These are phyloP conservation scores for Begonia fuchsioides DNA, from an alignment of 306 rosid genomes.

Conservation along the genomic window DNA sequence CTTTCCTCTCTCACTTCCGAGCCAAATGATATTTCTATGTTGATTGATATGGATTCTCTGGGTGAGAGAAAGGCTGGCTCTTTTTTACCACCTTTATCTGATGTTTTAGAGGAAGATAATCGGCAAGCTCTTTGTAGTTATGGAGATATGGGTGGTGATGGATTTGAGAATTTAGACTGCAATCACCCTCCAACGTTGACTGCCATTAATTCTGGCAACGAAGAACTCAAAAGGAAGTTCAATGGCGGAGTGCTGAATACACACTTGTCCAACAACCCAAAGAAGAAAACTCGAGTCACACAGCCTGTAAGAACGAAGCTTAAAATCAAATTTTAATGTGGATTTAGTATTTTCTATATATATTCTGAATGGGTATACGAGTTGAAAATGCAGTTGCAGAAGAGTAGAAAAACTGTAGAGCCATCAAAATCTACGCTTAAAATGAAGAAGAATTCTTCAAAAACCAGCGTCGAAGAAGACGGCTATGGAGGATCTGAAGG, in stretches of 20 bases:
- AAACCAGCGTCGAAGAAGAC: constrained; percentile 17
- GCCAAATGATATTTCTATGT: constrained; percentile 12
- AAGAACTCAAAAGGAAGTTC: constrained; percentile 2
- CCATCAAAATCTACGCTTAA: constrained; percentile 18
- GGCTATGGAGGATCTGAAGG: constrained; percentile 23
- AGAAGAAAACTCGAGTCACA: constrained; percentile 33
- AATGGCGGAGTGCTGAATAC: constrained; percentile 14
- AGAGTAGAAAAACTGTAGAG: constrained; percentile 29
- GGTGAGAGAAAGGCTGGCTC: background rate
- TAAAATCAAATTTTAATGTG: constrained; percentile 1
- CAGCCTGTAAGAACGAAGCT: too few relatives aligned
- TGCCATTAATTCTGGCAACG: too few relatives aligned
- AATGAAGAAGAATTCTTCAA: constrained; percentile 1
- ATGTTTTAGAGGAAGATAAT: background rate
- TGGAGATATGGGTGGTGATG: background rate
- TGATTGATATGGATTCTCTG: background rate
- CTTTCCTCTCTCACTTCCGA: constrained; percentile 10
- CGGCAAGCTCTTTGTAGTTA: background rate
- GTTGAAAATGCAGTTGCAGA: constrained; percentile 24
- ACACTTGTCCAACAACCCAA: constrained; percentile 14
- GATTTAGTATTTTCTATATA: too few relatives aligned
- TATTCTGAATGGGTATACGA: background rate
- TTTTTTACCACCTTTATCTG: background rate
- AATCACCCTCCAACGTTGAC: too few relatives aligned
- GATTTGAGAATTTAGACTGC: too few relatives aligned